Percentiles rank a stretch among this genome's conserved stretches.
Conservation (phyloP, 2,329 filamentous ascomycete genomes). For the Diaporthe citri region DNA sequence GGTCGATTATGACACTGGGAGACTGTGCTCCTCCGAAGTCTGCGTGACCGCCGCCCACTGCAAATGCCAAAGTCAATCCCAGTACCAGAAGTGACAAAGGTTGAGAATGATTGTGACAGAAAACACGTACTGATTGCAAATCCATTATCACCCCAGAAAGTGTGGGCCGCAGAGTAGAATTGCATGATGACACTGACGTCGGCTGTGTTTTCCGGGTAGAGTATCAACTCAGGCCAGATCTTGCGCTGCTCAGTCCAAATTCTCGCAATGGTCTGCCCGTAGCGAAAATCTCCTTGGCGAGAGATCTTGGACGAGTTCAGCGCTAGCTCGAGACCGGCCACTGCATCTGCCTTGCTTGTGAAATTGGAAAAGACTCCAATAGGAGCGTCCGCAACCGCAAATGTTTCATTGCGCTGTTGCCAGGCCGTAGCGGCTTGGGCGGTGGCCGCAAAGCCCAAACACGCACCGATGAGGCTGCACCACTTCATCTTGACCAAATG, state of each 20-base stretch:
- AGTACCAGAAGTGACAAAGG: not conserved
- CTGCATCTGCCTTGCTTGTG: slow-evolving; percentile 19
- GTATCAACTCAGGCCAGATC: slow-evolving; percentile 34
- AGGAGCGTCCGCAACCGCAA: not conserved
- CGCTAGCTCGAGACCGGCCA: slow-evolving; percentile 5
- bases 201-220: slow-evolving; percentile 30
- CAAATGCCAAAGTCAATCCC: not conserved
- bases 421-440: slow-evolving; percentile 25
- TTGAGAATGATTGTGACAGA: too few species aligned
- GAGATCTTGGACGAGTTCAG: slow-evolving; percentile 28
- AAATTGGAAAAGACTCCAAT: slow-evolving; percentile 30
- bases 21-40: slow-evolving; percentile 36
- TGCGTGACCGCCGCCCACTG: slow-evolving; percentile 35
- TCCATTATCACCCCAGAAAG: slow-evolving; percentile 35
- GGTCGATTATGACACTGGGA: slow-evolving; percentile 33
- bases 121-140: slow-evolving; percentile 33
- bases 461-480: slow-evolving; percentile 2
- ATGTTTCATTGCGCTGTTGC: slow-evolving; percentile 33
- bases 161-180: slow-evolving; percentile 33
- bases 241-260: slow-evolving; percentile 36
- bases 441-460: not conserved
- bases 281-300: slow-evolving; percentile 28
- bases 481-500: slow-evolving; percentile 19
- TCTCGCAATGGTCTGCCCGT: slow-evolving; percentile 33
- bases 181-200: slow-evolving; percentile 37